These are phyloP conservation scores for Avena insularis DNA, from an alignment of 176 grass and related monocot genomes.

Conservation along the genomic window DNA sequence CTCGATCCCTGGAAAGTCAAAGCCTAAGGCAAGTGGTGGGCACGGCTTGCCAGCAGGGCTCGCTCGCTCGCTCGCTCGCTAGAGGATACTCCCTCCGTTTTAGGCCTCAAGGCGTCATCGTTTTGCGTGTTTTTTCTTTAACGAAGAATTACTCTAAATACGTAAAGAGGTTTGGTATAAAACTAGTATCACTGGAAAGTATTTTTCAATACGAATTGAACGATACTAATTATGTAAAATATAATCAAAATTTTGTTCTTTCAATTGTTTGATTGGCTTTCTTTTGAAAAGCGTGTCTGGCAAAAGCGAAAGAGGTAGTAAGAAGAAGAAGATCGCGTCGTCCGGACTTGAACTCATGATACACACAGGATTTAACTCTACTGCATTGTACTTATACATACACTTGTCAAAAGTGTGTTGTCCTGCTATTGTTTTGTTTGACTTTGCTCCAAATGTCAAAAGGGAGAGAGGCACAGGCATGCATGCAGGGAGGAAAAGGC, in stretches of 20 bases:
- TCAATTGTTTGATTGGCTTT: no score
- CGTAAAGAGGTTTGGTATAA: no score
- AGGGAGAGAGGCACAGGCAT: neutral
- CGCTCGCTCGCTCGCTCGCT: neutral
- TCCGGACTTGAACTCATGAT: constrained; percentile 10
- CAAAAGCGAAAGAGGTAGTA: no score
- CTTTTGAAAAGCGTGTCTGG: no score
- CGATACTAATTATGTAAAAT: no score
- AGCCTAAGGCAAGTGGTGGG: constrained; percentile 42
- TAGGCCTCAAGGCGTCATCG: no score
- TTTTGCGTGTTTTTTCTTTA: no score
- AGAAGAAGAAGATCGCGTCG: constrained; percentile 33
- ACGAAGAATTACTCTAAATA: no score
- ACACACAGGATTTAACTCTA: neutral
- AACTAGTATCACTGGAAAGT: no score
- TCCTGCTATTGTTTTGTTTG: constrained; percentile 34
- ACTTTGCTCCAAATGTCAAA: constrained; percentile 47
- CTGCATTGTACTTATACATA: neutral
- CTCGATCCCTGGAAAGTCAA: constrained; percentile 42
- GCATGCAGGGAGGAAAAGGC: neutral
- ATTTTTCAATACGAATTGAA: no score
- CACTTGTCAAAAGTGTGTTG: constrained; percentile 28
- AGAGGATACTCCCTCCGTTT: neutral
- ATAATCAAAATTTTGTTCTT: no score
- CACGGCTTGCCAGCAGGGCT: constrained; percentile 28